Conservation (phyloP, 1,139 yeast species). For the Suhomyces kunorum region DNA sequence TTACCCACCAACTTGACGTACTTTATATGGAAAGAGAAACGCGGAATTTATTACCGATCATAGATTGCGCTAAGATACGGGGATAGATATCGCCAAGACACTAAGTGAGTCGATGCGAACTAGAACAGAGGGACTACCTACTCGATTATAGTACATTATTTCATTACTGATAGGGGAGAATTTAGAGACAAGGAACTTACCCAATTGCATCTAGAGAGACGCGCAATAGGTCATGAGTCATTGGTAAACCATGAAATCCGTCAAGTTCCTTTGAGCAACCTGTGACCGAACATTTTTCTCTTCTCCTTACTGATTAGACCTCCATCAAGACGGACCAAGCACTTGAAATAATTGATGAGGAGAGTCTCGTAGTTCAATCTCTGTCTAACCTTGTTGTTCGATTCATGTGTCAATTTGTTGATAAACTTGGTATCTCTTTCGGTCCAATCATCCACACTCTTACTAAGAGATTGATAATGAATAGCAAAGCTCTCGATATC, state of each 20-base stretch:
- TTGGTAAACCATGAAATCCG: too few relatives aligned
- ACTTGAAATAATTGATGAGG: slow-evolving; percentile 37
- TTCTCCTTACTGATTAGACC: slow-evolving; percentile 27
- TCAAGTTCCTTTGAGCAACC: slow-evolving; percentile 12
- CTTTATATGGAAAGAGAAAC: slow-evolving; percentile 2
- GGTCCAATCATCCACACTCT: slow-evolving; percentile 38
- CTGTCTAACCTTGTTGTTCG: slow-evolving; percentile 25
- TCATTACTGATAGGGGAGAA: not conserved
- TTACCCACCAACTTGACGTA: not conserved
- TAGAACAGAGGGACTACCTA: too few relatives aligned
- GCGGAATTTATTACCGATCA: slow-evolving; percentile 6
- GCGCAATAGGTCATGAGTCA: too few relatives aligned
- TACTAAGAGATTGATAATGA: slow-evolving; percentile 41
- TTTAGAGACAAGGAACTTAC: too few relatives aligned
- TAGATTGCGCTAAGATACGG: too few relatives aligned
- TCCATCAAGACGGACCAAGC: slow-evolving; percentile 45
- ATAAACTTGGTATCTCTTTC: slow-evolving; percentile 35
- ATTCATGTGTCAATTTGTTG: slow-evolving; percentile 24
- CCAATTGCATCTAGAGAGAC: too few relatives aligned
- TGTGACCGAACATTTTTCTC: slow-evolving; percentile 22
- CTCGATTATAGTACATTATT: too few relatives aligned
- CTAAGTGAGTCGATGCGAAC: too few relatives aligned
- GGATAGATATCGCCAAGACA: too few relatives aligned
- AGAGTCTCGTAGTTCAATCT: slow-evolving; percentile 43
- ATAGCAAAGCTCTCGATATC: slow-evolving; percentile 49